These are phyloP conservation scores for Clausena lansium DNA, from an alignment of 345 rosid genomes.

Conservation along the genomic window DNA sequence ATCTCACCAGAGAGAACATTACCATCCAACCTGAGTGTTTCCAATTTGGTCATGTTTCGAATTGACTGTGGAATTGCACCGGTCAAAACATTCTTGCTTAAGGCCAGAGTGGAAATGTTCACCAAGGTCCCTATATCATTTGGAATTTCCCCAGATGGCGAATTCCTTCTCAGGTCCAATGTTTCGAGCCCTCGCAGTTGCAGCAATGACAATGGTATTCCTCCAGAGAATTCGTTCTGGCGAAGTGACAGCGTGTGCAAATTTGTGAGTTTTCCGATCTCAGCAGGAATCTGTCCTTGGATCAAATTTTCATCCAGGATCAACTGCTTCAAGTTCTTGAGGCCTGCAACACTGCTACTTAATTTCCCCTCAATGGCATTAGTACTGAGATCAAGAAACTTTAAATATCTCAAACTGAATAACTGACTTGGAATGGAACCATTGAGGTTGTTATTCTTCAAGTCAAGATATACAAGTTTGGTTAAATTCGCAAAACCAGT, in stretches of 20 bases:
- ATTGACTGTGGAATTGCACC: constrained; percentile 25
- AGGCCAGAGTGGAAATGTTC: constrained; percentile 21
- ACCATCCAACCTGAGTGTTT: constrained; percentile 2
- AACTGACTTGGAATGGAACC: constrained; percentile 32
- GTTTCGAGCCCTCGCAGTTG: constrained; percentile 15
- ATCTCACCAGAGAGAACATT: constrained; percentile 26
- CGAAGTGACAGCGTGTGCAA: constrained; percentile 13
- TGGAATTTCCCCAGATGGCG: constrained; percentile 33
- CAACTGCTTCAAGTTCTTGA: constrained; percentile 25
- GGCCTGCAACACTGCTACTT: constrained; percentile 13
- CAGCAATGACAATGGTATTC: constrained; percentile 32
- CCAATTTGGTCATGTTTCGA: constrained; percentile 10
- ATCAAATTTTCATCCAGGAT: constrained; percentile 19
- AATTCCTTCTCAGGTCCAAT: constrained; percentile 20
- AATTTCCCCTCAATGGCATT: constrained; percentile 27
- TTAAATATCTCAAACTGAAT: constrained; percentile 22
- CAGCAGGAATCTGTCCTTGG: constrained; percentile 27
- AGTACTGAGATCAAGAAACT: constrained; percentile 15
- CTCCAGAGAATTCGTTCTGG: constrained; percentile 20
- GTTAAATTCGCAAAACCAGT: constrained; percentile 33
- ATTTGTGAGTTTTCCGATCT: constrained; percentile 29
- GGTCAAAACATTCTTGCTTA: background rate
- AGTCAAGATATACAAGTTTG: constrained; percentile 27
- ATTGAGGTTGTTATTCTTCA: constrained; percentile 23
- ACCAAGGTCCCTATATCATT: constrained; percentile 23